phyloP scores from a whole-genome alignment of 2,329 filamentous ascomycete species.

The Xylaria sp. region DNA sequence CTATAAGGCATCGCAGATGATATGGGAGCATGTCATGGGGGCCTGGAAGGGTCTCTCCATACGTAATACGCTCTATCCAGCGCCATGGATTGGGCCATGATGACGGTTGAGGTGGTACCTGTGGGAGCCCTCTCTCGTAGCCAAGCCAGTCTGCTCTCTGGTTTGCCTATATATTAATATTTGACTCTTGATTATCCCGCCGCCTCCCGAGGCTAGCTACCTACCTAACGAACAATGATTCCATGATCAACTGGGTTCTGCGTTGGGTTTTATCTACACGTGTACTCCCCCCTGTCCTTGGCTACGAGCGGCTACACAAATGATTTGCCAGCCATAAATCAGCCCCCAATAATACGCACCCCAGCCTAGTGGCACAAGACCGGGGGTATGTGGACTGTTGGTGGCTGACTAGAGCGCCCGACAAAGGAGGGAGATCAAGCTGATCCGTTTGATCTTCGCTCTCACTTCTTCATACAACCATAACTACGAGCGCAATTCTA shows the following conservation, averaged over 20 bases:
- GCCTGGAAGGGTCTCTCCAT: not conserved
- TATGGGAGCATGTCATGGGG: not conserved
- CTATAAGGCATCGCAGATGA: not conserved
- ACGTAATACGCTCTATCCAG: conserved; percentile 15
- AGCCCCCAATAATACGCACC: conserved; percentile 23
- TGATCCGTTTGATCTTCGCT: not conserved
- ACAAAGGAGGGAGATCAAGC: conserved; percentile 6
- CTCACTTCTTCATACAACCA: conserved; percentile 2
- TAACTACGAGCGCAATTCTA: conserved; percentile 3
- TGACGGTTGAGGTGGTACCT: conserved; percentile 1
- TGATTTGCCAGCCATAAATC: conserved; percentile 9
- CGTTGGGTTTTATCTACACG: not conserved
- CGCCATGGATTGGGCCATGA: not conserved
- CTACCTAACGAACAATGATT: not conserved
- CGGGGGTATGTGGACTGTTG: conserved; percentile 8
- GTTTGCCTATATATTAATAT: conserved; percentile 15
- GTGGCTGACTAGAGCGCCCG: conserved; percentile 6
- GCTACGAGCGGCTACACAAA: conserved; percentile 4
- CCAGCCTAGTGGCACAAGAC: conserved; percentile 15
- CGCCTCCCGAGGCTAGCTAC: not conserved
- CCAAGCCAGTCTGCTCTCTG: not conserved
- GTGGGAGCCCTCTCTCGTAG: not conserved
- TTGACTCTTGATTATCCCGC: conserved; percentile 1
- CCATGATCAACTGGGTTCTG: not conserved
- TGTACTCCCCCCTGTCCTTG: not conserved